Conservation (phyloP, 2,329 filamentous ascomycete species). For the Lojkania enalia region DNA sequence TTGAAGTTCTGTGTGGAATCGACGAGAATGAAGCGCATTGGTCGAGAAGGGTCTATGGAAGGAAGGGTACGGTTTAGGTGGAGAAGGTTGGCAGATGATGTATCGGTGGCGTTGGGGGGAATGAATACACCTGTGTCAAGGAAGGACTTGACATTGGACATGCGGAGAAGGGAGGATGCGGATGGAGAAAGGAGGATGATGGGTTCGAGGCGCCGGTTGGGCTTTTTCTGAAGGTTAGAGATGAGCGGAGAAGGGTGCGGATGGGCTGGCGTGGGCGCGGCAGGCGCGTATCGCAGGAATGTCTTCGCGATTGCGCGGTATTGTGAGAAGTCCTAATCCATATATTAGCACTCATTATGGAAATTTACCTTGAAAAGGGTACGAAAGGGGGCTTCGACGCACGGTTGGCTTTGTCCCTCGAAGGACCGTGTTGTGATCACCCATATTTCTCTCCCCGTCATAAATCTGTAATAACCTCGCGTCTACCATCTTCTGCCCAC, state of each 20-base stretch:
- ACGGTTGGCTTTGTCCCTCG: constrained; percentile 88
- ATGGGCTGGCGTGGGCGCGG: constrained; percentile 42
- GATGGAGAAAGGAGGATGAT: constrained; percentile 98
- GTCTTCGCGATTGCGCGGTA: constrained; percentile 82
- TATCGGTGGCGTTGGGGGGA: constrained; percentile 68
- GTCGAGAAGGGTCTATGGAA: constrained; percentile 62
- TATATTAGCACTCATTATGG: constrained; percentile 12
- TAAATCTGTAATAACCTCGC: constrained; percentile 86
- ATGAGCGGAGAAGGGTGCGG: constrained; percentile 39
- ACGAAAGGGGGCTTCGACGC: constrained; percentile 40
- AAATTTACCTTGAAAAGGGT: too few relatives aligned
- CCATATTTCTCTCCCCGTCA: constrained; percentile 86
- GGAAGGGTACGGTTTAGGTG: constrained; percentile 80
- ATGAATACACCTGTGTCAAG: constrained; percentile 82
- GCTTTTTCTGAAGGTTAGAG: constrained; percentile 47
- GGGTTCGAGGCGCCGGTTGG: constrained; percentile 60
- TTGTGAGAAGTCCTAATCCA: constrained; percentile 81
- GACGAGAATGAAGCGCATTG: constrained; percentile 92
- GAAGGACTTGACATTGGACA: constrained; percentile 95
- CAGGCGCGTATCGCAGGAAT: constrained; percentile 63
- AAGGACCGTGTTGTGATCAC: constrained; percentile 86
- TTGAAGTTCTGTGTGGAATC: constrained; percentile 94
- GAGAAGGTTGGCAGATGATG: constrained; percentile 74
- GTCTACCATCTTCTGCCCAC: constrained; percentile 59
- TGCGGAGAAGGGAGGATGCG: constrained; percentile 88